These are phyloP conservation scores for Naganishia sp. DNA, from an alignment of 1,284 basidiomycete species.

Conservation along the genomic window DNA sequence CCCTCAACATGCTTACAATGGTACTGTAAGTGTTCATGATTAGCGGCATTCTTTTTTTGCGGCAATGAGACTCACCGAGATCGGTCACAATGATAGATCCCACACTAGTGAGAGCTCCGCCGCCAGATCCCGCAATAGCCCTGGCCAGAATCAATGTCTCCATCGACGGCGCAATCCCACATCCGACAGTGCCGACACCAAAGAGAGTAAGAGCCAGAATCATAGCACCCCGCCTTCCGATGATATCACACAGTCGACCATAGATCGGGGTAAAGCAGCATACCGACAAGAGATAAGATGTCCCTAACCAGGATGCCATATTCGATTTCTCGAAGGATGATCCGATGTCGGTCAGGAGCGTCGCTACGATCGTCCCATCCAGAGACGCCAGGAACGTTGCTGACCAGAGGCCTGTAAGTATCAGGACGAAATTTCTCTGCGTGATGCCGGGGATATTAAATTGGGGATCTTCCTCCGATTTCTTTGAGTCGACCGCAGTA, in stretches of 20 bases:
- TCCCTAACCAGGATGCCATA: conserved; percentile 81
- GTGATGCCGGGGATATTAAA: conserved; percentile 30
- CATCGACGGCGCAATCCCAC: conserved; percentile 82
- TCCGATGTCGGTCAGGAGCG: conserved; percentile 59
- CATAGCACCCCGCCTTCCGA: conserved; percentile 73
- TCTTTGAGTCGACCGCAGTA: neutral
- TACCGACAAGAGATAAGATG: conserved; percentile 80
- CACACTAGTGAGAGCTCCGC: conserved; percentile 64
- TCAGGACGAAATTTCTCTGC: conserved; percentile 22
- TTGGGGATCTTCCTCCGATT: conserved; percentile 9
- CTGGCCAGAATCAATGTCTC: conserved; percentile 74
- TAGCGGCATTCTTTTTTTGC: too few relatives aligned
- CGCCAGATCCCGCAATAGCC: conserved; percentile 84
- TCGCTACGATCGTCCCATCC: conserved; percentile 65
- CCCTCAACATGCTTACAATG: conserved; percentile 76
- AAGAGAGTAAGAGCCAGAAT: conserved; percentile 76
- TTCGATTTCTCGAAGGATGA: conserved; percentile 51
- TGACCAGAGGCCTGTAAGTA: conserved; percentile 27
- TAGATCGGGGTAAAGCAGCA: conserved; percentile 80
- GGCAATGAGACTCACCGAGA: conserved; percentile 38
- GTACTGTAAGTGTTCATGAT: too few relatives aligned
- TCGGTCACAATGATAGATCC: conserved; percentile 50
- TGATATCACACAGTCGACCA: conserved; percentile 80
- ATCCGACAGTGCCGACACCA: conserved; percentile 57
- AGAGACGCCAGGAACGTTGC: conserved; percentile 68